A percentile compares a stretch with the other conserved stretches of the same genome.
phyloP scores from a whole-genome alignment of 225 moss, liverwort and hornwort species.

The Pseudoscleropodium purum region DNA sequence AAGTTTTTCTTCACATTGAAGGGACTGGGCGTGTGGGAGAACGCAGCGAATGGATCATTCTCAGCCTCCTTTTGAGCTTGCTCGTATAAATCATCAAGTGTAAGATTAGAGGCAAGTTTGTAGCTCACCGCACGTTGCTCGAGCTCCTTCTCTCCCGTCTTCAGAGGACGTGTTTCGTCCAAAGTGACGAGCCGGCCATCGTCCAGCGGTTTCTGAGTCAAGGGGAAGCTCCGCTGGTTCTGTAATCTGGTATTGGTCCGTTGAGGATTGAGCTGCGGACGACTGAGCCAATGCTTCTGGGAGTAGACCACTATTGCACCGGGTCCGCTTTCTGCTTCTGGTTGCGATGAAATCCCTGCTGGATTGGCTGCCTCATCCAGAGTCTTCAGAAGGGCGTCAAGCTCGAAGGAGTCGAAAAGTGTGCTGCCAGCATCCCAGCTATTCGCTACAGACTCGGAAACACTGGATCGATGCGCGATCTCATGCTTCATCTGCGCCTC shows the following conservation, averaged over 20 bases:
- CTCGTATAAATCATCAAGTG: conserved; percentile 13
- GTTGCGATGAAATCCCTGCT: neutral
- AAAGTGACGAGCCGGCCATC: conserved; percentile 14
- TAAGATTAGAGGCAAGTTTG: conserved; percentile 4
- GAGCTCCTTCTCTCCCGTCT: neutral
- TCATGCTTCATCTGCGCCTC: conserved; percentile 49
- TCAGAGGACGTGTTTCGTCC: conserved; percentile 14
- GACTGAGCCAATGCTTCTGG: neutral
- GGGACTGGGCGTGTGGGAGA: conserved; percentile 26
- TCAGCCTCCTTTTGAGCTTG: conserved; percentile 9
- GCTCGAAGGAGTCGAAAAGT: conserved; percentile 50
- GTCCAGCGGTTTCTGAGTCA: neutral
- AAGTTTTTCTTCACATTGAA: conserved; percentile 14
- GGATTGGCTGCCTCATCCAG: conserved; percentile 24
- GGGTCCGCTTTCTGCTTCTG: neutral
- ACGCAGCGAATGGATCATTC: conserved; percentile 19
- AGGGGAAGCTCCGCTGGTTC: conserved; percentile 1
- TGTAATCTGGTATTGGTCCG: neutral
- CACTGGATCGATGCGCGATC: conserved; percentile 8
- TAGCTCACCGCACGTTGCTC: conserved; percentile 1
- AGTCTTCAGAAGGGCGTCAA: conserved; percentile 38
- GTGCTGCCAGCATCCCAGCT: conserved; percentile 53
- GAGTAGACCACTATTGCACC: conserved; percentile 13
- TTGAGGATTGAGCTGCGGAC: neutral
- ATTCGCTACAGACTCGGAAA: neutral